Conservation (phyloP, 2,329 filamentous ascomycete genomes). For the Phialophora tarda region DNA sequence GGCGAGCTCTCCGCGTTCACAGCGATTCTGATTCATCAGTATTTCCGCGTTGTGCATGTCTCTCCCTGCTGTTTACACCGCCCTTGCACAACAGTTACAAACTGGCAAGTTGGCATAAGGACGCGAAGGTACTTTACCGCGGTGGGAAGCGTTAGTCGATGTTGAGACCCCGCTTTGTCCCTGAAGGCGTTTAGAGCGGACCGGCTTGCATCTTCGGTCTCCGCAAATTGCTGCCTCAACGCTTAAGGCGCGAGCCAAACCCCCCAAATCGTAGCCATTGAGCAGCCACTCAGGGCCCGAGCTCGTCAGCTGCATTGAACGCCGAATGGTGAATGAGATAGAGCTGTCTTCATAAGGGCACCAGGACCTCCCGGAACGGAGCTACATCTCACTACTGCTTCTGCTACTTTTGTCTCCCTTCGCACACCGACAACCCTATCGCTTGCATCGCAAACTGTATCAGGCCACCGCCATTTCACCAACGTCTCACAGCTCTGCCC, state of each 20-base stretch:
- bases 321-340: conserved; percentile 21
- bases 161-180: conserved; percentile 15
- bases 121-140: conserved; percentile 15
- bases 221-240: conserved; percentile 18
- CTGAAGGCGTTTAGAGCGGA: conserved; percentile 7
- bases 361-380: background rate
- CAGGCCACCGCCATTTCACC: conserved; percentile 22
- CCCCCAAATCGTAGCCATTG: conserved; percentile 13
- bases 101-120: background rate
- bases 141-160: conserved; percentile 15
- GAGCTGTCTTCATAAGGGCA: conserved; percentile 20
- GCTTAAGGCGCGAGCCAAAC: conserved; percentile 7
- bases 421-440: conserved; percentile 12
- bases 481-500: conserved; percentile 9
- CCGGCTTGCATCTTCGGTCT: conserved; percentile 14
- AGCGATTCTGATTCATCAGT: background rate
- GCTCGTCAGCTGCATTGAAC: conserved; percentile 15
- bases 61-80: conserved; percentile 9
- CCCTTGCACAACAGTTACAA: conserved; percentile 1
- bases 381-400: conserved; percentile 1
- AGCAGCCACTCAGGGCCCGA: conserved; percentile 8
- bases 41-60: background rate
- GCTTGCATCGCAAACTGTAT: background rate
- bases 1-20: background rate
- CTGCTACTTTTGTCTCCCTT: conserved; percentile 5